Evolutionary conservation across 768 basidiomycete genomes (phyloP), one percentile per base, ranked within the genome.

Genomic region (Chalciporus sphaerocephalus): DNA sequence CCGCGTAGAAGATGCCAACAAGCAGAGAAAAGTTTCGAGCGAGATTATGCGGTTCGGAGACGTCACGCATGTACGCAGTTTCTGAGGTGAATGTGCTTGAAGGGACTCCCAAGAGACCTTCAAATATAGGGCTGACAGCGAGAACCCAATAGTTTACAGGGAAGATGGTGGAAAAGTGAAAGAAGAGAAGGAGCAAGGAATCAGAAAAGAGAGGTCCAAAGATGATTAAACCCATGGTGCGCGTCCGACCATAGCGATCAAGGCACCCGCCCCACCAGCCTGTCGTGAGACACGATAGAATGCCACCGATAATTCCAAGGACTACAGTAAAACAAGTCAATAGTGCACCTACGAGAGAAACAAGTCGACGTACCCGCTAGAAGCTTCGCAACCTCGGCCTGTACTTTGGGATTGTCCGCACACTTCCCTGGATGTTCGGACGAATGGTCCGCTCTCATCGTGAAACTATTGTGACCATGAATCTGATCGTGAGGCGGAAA

Each of bases 181-280:
- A 43, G 23, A 43, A 23, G 24, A 35, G n/a, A 20, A 35, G 25
- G 4, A 34, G 33, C 33, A 43, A 25, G 9, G 35, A 25, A 18
- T 43, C 42, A 12, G 42, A 43, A 13, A 43, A 25, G 16, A 43
- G 33, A 13, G 42, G 42, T 5, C 42, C 42, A 20, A 43, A 15
- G 24, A 43, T 36, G 34, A 35, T 43, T 13, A 43, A 18, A 18
- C 42, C 42, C 34, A 43, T 35, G 18, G 34, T 43, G 20, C 42
- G 30, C 5, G 40, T 22, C n/a, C 40, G 40, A 22, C 40, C 40
- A 21, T 32, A 21, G 21, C 40, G 30, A 36, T 43, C 42, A 9
- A 43, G 18, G 25, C 17, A 43, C 42, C 42, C 42, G 25, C 42
- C 42, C 42, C 42, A 43, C 42, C 42, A 43, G 15, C 42, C 34